A percentile compares a stretch with the other conserved stretches of the same genome.
phyloP scores from a whole-genome alignment of 2,329 filamentous ascomycete species.

The Cadophora malorum region DNA sequence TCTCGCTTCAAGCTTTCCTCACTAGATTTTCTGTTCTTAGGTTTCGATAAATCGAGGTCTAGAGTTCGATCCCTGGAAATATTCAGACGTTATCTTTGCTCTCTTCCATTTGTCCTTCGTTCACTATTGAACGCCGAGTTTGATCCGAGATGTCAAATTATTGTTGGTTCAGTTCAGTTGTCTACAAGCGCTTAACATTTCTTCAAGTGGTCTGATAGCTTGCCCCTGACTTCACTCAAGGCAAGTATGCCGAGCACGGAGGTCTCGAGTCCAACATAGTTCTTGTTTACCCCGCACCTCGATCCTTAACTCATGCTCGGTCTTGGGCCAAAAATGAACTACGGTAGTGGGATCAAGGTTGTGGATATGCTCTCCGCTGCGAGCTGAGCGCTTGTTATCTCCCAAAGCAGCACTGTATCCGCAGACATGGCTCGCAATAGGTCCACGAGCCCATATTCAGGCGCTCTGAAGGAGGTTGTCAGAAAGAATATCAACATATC shows the following conservation, averaged over 20 bases:
- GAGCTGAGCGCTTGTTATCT: not conserved
- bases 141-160: not conserved
- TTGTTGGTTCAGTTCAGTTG: not conserved
- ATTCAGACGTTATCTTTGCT: no score
- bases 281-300: not conserved
- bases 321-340: not conserved
- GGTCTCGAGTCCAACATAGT: not conserved
- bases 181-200: not conserved
- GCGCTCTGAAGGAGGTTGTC: not conserved
- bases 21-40: no score
- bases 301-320: not conserved
- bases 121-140: not conserved
- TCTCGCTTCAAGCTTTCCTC: no score
- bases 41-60: no score
- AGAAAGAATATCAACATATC: no score
- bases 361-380: not conserved
- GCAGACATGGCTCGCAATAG: not conserved
- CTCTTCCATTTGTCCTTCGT: constrained; percentile 3
- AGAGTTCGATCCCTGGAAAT: no score
- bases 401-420: not conserved
- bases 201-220: not conserved
- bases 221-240: not conserved
- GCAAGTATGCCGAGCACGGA: constrained; percentile 6
- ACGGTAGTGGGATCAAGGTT: not conserved
- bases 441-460: not conserved